A percentile compares a stretch with the other conserved stretches of the same genome.
Conservation (phyloP, 129 eudicot genomes). For the Flaveria trinervia region DNA sequence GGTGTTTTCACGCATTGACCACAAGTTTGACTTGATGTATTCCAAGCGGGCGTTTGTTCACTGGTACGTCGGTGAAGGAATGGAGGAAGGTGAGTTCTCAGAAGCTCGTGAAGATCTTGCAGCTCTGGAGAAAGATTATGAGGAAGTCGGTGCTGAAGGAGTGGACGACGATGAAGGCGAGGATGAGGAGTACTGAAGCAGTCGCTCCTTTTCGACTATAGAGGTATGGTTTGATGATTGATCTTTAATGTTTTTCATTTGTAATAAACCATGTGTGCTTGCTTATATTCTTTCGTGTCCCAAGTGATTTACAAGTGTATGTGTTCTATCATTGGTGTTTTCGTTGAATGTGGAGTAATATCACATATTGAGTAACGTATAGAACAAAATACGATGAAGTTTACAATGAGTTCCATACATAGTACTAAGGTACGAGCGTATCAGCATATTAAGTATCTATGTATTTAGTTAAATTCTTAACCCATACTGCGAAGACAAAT, state of each 20-base stretch:
- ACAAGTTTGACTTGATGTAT: slow-evolving; percentile 88
- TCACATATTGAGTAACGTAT: too few species aligned
- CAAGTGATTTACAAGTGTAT: slow-evolving; percentile 1
- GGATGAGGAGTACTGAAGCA: slow-evolving; percentile 55
- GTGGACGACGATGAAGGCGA: slow-evolving; percentile 66
- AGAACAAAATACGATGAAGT: neutral
- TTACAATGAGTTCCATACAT: too few species aligned
- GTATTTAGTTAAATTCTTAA: too few species aligned
- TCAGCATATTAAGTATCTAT: too few species aligned
- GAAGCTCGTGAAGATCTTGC: slow-evolving; percentile 94
- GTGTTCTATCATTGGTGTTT: slow-evolving; percentile 1
- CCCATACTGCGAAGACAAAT: too few species aligned
- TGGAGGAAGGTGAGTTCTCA: slow-evolving; percentile 96
- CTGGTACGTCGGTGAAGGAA: slow-evolving; percentile 94
- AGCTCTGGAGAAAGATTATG: slow-evolving; percentile 88
- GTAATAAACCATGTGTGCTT: neutral
- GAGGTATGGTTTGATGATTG: slow-evolving; percentile 14
- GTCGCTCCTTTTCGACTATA: neutral
- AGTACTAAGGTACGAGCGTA: too few species aligned
- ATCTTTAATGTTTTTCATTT: neutral
- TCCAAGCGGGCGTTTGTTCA: slow-evolving; percentile 88
- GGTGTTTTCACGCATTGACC: slow-evolving; percentile 84
- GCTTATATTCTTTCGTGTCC: neutral
- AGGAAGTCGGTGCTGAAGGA: slow-evolving; percentile 92
- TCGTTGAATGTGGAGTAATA: too few species aligned